Percentiles rank a stretch among this genome's conserved stretches.
phyloP scores from a whole-genome alignment of 768 basidiomycete species.

The Vararia minispora region DNA sequence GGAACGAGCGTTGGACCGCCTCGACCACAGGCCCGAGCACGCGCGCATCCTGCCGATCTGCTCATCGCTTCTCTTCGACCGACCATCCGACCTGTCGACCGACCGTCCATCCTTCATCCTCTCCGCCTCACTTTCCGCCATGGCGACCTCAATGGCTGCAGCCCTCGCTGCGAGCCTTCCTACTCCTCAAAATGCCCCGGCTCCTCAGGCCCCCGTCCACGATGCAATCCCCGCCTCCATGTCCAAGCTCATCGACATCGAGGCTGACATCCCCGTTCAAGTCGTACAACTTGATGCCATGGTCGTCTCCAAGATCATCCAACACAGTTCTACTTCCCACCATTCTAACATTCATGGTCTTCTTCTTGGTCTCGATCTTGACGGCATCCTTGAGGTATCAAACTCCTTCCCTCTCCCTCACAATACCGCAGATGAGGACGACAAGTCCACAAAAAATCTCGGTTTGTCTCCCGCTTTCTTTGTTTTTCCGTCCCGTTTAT shows the following conservation, averaged over 20 bases:
- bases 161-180: conserved; percentile 80
- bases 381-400: conserved; percentile 82
- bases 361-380: conserved; percentile 83
- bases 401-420: conserved; percentile 82
- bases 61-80: too few species aligned
- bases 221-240: conserved; percentile 88
- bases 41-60: too few species aligned
- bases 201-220: conserved; percentile 56
- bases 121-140: conserved; percentile 16
- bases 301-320: conserved; percentile 88
- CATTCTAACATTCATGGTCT: conserved; percentile 73
- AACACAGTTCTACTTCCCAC: conserved; percentile 75
- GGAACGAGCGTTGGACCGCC: neutral
- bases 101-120: neutral
- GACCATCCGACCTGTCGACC: neutral
- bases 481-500: too few species aligned
- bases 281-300: conserved; percentile 78
- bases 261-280: conserved; percentile 75
- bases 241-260: conserved; percentile 88
- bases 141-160: conserved; percentile 86
- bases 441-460: conserved; percentile 65
- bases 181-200: conserved; percentile 46
- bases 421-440: conserved; percentile 65
- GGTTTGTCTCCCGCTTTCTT: too few species aligned
- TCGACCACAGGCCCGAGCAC: too few species aligned